Base-by-base conservation (phyloP, 192 early-diverging fungal genomes). In the Cetraspora pellucida region DNA sequence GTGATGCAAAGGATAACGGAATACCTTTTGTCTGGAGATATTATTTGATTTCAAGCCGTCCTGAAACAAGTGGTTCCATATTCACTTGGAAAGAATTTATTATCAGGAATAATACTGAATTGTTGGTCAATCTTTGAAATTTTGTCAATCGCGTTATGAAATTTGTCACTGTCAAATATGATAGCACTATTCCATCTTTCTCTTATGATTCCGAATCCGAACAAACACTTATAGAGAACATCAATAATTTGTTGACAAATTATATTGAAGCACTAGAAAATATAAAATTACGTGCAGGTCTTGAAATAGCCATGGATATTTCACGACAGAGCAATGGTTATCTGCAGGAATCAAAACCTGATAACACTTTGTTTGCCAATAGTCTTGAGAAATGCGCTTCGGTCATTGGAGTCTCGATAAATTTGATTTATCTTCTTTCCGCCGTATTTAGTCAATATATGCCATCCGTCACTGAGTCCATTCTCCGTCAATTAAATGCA, bases 21-120 rank as follows among this genome's bases (percentile, higher is more conserved):
- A 91, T 98, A 71, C 91, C 95, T 43, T 93, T 93, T 31, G 97
- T 98, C 28, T 99, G 96, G 95, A 93, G 98, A 74, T 99, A 99
- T 88, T 98, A 92, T 82, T 88, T 99, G 25, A 86, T 99, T 59
- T 86, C 91, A 25, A 93, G 88, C 86, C 94, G 98, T 30, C 98
- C 98, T 27, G 98, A 99, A 81, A 88, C 93, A 1, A 86, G 87
- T 69, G 98, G 98, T 82, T 91, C 93, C 4, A 85, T 95, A 78
- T 98, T 98, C 81, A 89, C 93, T 8, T 99, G 98, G 98, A 87
- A 83, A 77, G 93, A 93, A 64, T 96, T 99, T 79, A 92, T 95
- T 58, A 83, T 91, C 4, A 93, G 93, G 77, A 99, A 99, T 89
- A 99, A 99, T 87, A 90, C 85, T 77, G 97, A 97, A 87, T 87